Conservation (phyloP, 495 filamentous ascomycete genomes). For the Neurospora sp. region DNA sequence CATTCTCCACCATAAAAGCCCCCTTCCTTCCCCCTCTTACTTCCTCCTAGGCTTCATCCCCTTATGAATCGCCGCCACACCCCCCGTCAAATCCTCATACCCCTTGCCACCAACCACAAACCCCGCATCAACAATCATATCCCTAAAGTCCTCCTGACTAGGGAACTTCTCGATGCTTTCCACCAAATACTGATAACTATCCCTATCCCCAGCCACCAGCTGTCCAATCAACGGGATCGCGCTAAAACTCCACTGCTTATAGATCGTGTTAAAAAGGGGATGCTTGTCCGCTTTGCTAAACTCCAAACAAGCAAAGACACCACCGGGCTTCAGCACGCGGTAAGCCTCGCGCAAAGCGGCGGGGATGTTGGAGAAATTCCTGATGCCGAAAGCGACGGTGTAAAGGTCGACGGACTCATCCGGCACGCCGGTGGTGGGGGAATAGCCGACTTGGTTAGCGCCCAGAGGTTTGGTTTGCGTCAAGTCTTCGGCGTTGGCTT, state of each 20-base stretch:
- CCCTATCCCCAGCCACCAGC: conserved; percentile 85
- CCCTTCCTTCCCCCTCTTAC: too few species aligned
- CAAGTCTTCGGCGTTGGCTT: conserved; percentile 83
- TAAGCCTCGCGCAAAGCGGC: conserved; percentile 69
- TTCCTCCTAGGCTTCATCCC: conserved; percentile 69
- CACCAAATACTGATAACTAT: conserved; percentile 96
- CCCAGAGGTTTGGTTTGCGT: conserved; percentile 15
- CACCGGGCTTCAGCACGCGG: conserved; percentile 86
- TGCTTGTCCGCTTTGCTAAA: conserved; percentile 73
- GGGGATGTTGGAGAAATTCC: conserved; percentile 88
- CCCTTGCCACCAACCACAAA: conserved; percentile 75
- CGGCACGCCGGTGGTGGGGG: conserved; percentile 37
- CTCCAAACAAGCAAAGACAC: conserved; percentile 94
- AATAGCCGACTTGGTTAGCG: background rate
- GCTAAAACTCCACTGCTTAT: conserved; percentile 92
- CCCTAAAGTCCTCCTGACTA: conserved; percentile 67
- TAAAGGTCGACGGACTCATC: conserved; percentile 71
- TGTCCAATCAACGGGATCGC: conserved; percentile 94
- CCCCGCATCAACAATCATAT: conserved; percentile 82
- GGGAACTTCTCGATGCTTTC: conserved; percentile 97
- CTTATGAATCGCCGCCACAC: conserved; percentile 92
- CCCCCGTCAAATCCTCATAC: conserved; percentile 80
- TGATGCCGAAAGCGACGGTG: conserved; percentile 95
- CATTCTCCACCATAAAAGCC: too few species aligned
- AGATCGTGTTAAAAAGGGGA: conserved; percentile 66